Percentiles rank a stretch among this genome's conserved stretches.
These are phyloP conservation scores for Cercophora scortea DNA, from an alignment of 495 filamentous ascomycete genomes.

Conservation along the genomic window DNA sequence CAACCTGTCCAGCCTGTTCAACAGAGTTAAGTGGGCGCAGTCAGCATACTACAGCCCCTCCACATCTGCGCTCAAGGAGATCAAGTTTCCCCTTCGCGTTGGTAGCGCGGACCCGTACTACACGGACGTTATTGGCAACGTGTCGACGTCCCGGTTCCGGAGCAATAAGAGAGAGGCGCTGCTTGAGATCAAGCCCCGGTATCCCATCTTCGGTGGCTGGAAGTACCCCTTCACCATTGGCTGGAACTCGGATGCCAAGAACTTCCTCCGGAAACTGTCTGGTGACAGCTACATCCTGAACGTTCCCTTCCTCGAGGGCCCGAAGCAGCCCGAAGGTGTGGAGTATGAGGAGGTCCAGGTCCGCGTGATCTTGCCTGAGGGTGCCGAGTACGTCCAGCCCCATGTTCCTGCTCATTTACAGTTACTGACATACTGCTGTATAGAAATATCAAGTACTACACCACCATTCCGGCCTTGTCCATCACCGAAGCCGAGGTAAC, in stretches of 20 bases:
- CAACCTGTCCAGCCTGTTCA: slow-evolving; percentile 75
- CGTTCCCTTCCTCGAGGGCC: slow-evolving; percentile 93
- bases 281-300: slow-evolving; percentile 72
- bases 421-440: neutral
- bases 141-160: slow-evolving; percentile 86
- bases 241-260: slow-evolving; percentile 79
- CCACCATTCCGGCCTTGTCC: slow-evolving; percentile 50
- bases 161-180: slow-evolving; percentile 67
- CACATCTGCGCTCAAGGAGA: slow-evolving; percentile 69
- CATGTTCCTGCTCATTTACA: neutral
- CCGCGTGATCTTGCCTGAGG: slow-evolving; percentile 82
- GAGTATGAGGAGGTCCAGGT: slow-evolving; percentile 77
- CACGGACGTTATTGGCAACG: slow-evolving; percentile 94
- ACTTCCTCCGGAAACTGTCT: slow-evolving; percentile 60
- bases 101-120: slow-evolving; percentile 85
- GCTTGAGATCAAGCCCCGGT: slow-evolving; percentile 82
- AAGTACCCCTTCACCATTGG: slow-evolving; percentile 93
- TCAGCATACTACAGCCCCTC: slow-evolving; percentile 67
- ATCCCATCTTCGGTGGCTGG: slow-evolving; percentile 93
- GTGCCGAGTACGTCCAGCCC: slow-evolving; percentile 62
- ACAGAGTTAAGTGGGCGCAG: slow-evolving; percentile 74
- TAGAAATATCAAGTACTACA: slow-evolving; percentile 62
- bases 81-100: slow-evolving; percentile 68
- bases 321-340: slow-evolving; percentile 72
- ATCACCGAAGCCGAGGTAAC: slow-evolving; percentile 47